Conservation (phyloP, 2,329 filamentous ascomycete genomes). For the Aschersonia sp. region DNA sequence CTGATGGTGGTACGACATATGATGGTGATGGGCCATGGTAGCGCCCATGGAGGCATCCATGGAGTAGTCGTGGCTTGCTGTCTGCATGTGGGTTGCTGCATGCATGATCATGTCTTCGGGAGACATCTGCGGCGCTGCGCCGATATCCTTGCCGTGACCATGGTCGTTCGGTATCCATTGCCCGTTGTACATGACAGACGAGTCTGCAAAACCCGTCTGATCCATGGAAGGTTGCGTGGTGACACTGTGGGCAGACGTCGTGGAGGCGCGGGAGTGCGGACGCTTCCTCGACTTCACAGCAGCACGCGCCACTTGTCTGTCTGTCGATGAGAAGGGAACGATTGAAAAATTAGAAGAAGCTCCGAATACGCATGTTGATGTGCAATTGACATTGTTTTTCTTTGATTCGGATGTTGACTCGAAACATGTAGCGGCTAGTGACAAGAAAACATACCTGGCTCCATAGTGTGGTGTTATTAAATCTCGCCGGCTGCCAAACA, state of each 20-base stretch:
- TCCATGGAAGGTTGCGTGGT: constrained; percentile 37
- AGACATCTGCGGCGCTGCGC: constrained; percentile 30
- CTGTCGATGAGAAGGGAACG: constrained; percentile 5
- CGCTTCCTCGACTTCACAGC: constrained; percentile 30
- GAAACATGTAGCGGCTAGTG: constrained; percentile 4
- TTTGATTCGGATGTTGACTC: constrained; percentile 2
- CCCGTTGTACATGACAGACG: constrained; percentile 28
- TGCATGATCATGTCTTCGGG: constrained; percentile 46
- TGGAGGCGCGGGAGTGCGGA: constrained; percentile 39
- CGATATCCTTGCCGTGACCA: constrained; percentile 27
- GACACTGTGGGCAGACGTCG: constrained; percentile 39
- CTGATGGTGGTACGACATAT: constrained; percentile 12
- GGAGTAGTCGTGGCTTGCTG: constrained; percentile 32
- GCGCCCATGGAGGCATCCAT: constrained; percentile 32
- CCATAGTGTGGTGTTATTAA: constrained; percentile 18
- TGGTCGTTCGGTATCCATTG: constrained; percentile 36
- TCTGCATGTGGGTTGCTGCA: constrained; percentile 39
- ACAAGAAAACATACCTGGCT: constrained; percentile 18
- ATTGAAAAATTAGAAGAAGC: constrained; percentile 2
- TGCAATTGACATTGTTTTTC: constrained; percentile 1
- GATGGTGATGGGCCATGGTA: constrained; percentile 21
- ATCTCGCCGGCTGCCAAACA: constrained; percentile 17
- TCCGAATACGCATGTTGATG: neutral
- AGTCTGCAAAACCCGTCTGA: constrained; percentile 26
- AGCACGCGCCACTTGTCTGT: constrained; percentile 16